A percentile compares a stretch with the other conserved stretches of the same genome.
Conservation (phyloP, 2,329 filamentous ascomycete species). For the Blastomyces percursus region DNA sequence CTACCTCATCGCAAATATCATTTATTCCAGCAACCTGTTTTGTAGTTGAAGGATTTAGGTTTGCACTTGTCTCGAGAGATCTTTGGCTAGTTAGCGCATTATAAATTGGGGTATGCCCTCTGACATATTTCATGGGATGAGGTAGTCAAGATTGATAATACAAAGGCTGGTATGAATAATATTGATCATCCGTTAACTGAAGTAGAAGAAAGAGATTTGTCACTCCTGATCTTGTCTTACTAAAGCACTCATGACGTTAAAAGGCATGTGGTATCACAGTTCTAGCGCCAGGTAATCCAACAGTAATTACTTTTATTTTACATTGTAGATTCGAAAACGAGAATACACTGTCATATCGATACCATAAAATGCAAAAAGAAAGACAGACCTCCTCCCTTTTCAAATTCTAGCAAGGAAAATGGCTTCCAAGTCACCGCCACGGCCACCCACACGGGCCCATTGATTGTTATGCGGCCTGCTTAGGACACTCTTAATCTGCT, state of each 20-base stretch:
- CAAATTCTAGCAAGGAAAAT: conserved; percentile 9
- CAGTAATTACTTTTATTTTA: not conserved
- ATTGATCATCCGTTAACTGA: too few relatives aligned
- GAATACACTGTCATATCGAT: not conserved
- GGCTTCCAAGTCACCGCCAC: conserved; percentile 6
- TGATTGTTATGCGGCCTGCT: conserved; percentile 8
- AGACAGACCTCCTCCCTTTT: not conserved
- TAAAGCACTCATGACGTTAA: not conserved
- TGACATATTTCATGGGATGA: not conserved
- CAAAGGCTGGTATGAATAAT: too few relatives aligned
- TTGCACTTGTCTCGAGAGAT: too few relatives aligned
- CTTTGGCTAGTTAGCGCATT: not conserved
- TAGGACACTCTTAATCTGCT: conserved; percentile 8
- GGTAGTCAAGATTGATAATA: too few relatives aligned
- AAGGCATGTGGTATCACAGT: not conserved
- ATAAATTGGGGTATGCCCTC: not conserved
- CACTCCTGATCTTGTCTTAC: too few relatives aligned
- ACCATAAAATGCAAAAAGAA: not conserved
- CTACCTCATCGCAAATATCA: not conserved
- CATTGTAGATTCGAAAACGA: not conserved
- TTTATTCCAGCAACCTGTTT: not conserved
- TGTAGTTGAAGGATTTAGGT: not conserved
- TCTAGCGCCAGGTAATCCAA: not conserved
- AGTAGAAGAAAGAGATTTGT: too few relatives aligned
- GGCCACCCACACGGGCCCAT: conserved; percentile 9